Evolutionary conservation across 805 yeast genomes (phyloP).

Genomic region (Lachancea kluyveri): DNA sequence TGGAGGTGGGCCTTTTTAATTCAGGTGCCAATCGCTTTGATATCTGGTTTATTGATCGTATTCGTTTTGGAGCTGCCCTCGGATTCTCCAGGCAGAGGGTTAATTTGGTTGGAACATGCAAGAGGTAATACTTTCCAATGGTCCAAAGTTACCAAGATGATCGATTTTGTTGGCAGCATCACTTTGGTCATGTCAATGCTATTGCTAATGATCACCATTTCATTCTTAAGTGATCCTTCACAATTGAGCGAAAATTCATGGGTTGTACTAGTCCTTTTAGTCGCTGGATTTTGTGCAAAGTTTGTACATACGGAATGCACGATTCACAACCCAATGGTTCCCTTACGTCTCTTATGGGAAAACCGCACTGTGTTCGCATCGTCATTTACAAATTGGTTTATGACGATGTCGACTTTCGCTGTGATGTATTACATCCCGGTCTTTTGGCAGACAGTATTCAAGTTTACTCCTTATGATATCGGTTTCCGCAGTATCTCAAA

Average conservation of each 20-base stretch:
- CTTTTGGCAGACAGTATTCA: constrained; percentile 50
- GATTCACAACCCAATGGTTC: constrained; percentile 60
- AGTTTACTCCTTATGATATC: constrained; percentile 46
- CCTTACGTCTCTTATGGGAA: constrained; percentile 45
- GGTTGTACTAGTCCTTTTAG: constrained; percentile 36
- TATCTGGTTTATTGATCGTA: constrained; percentile 36
- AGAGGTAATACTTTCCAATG: constrained; percentile 29
- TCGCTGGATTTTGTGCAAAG: constrained; percentile 16
- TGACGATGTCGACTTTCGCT: constrained; percentile 62
- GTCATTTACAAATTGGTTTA: constrained; percentile 62
- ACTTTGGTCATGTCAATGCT: constrained; percentile 53
- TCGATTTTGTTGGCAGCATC: constrained; percentile 63
- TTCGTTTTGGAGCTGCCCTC: constrained; percentile 34
- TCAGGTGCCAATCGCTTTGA: constrained; percentile 44
- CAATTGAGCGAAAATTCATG: constrained; percentile 40
- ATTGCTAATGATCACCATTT: constrained; percentile 55
- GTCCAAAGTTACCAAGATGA: constrained; percentile 39
- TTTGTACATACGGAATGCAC: constrained; percentile 33
- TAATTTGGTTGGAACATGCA: constrained; percentile 4
- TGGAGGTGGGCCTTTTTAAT: constrained; percentile 57
- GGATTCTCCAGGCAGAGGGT: constrained; percentile 52
- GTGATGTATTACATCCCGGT: constrained; percentile 67
- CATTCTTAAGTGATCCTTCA: constrained; percentile 50
- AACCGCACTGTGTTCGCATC: constrained; percentile 59
- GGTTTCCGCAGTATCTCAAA: constrained; percentile 53